These are phyloP conservation scores for Spathaspora sp. DNA, from an alignment of 805 yeast genomes.

Conservation along the genomic window DNA sequence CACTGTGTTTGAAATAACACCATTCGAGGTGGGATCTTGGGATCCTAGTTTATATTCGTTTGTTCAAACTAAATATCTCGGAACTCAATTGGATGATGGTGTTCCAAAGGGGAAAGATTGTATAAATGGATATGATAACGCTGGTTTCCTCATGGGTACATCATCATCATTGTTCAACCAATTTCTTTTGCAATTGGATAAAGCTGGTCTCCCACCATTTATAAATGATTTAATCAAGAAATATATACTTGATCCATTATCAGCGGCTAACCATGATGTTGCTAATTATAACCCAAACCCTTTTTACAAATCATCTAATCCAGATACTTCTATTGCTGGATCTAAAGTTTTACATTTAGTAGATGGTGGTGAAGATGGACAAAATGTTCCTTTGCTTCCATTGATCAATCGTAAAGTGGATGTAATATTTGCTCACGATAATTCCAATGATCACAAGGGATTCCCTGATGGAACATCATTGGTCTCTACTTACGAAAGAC, in stretches of 20 bases:
- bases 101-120: slow-evolving; percentile 47
- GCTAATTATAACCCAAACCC: slow-evolving; percentile 77
- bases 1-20: slow-evolving; percentile 45
- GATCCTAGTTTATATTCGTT: slow-evolving; percentile 31
- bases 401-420: slow-evolving; percentile 32
- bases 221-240: slow-evolving; percentile 10
- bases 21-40: slow-evolving; percentile 41
- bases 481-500: slow-evolving; percentile 30
- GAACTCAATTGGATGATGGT: slow-evolving; percentile 64
- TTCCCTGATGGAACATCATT: slow-evolving; percentile 41
- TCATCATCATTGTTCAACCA: slow-evolving; percentile 79
- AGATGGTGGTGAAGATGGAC: slow-evolving; percentile 42
- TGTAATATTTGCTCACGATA: slow-evolving; percentile 40
- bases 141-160: slow-evolving; percentile 79
- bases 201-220: slow-evolving; percentile 14
- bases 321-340: slow-evolving; percentile 15
- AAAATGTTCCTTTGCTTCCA: slow-evolving; percentile 36
- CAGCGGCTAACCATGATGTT: slow-evolving; percentile 34
- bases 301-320: slow-evolving; percentile 36
- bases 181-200: slow-evolving; percentile 54
- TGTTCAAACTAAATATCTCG: slow-evolving; percentile 57
- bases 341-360: slow-evolving; percentile 26
- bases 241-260: slow-evolving; percentile 16
- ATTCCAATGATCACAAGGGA: slow-evolving; percentile 20
- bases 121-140: slow-evolving; percentile 70